Base-by-base conservation (phyloP, 805 yeast genomes). In the Spathaspora hagerdaliae region DNA sequence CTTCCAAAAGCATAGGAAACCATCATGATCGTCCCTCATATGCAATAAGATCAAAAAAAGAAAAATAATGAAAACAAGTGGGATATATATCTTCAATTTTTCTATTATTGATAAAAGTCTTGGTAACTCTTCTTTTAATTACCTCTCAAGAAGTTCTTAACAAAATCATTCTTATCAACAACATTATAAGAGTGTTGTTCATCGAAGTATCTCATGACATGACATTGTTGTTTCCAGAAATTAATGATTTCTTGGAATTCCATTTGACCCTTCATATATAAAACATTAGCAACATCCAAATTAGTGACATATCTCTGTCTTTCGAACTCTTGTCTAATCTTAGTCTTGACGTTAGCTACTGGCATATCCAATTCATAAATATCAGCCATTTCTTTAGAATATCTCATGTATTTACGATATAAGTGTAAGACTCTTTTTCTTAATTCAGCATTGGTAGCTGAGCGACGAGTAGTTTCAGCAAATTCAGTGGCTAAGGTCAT, bases 171-270 rank as follows among this genome's bases (percentile, higher is more conserved):
- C 58, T 78, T 75, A 55, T 73, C 75, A 50, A 79, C 77, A 37
- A 72, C 73, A 51, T 74, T 74, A 53, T 85, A 78, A 31, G 71
- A 72, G 38, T 76, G 77, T 62, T 78, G 83, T 55, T 82, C 82
- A 54, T 83, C 87, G 56, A 87, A 87, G 72, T 83, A 87, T 67
- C 84, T 81, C 82, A 85, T 74, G 38, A 87, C 88, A 65, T 87
- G 95, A 52, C 91, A 79, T 61, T 80, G 82, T 73, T 88, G 96
- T 65, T 87, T 88, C 96, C 96, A 87, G 73, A 87, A 87, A 69
- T 88, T 88, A 58, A 83, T 77, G 59, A 87, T 75, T 61, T 87
- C 96, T 69, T 87, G 96, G 67, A 82, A 88, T 64, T 88, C 96
- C 94, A 86, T 86, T 59, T 86, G 90, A 6, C 92, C 96, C 71